Base-by-base conservation (phyloP, 73 alveolate genomes). In the Effrenium voratum region DNA sequence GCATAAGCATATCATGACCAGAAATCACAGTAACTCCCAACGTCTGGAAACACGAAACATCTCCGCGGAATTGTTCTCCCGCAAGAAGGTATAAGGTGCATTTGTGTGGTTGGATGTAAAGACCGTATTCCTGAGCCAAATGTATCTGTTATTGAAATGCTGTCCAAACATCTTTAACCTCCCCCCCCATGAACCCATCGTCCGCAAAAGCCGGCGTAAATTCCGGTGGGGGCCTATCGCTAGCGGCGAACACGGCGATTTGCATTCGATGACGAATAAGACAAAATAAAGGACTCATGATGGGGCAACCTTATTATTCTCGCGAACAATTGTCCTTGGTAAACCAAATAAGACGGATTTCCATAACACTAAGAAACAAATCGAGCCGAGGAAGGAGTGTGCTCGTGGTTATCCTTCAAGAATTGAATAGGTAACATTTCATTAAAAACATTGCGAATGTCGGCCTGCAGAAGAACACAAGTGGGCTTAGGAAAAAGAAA, bases 301-400 rank as follows among this genome's bases (percentile, higher is more conserved):
- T 46, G 34, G 93, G 93, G 52, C 93, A 82, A 5, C 91, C 91
- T 40, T 79, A 70, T 45, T 79, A 45, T 26, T 70, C 91, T 55
- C 91, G 47, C 12, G 40, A 19, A 43, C 87, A 76, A 41, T 13
- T 22, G 55, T 5, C 60, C 59, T 30, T 47, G 40, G 45, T 79
- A 79, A 22, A 79, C 45, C 45, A 79, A 34, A 47, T 79, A 43
- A 1, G 91, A 32, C 44, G 57, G 30, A 46, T 16, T 47, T 19
- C 91, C 91, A 45, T 79, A 79, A 26, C 52, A 82, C 32, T 36
- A 49, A 3, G 68, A 49, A 32, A 60, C 93, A 36, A 82, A 82
- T 60, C 93, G 68, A 32, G 93, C 93, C 73, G 93, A 82, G 6
- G 75, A 47, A 10, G 93, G 93, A n/a, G 93, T 76, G 49, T 46